Evolutionary conservation across 2,329 filamentous ascomycete genomes (phyloP), one percentile per base, ranked within the genome.

Genomic region (Lithohypha guttulata): DNA sequence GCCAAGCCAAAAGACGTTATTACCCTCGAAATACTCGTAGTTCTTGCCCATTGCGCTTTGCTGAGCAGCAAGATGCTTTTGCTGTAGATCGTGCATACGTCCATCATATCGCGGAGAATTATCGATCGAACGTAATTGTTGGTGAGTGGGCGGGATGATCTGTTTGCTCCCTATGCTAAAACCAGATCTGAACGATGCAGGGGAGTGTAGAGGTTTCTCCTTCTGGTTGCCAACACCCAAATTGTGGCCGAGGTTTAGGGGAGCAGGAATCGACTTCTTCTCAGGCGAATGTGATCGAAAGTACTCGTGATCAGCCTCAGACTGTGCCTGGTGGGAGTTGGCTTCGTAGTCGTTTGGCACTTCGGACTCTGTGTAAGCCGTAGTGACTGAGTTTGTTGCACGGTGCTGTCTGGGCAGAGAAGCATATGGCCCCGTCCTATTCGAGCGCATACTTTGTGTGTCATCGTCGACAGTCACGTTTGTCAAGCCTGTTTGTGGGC

Each of bases 1-100:
- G 22, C 84, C 81, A 43, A 84, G 70, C 58, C 79, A 94, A 56
- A 98, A 98, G 17, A 86, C 68, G 0, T 85, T 94, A 55, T 96
- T 98, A 31, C 91, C 91, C 30, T 84, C 75, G 54, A 95, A 96
- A 59, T 94, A 94, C 57, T 96, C 77, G 60, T 89, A 82, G 52
- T 95, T 94, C 49, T 73, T 79, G 36, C 83, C 78, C 40, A 73
- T 55, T 23, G 68, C 60, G 17, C 58, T 49, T 31, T 31, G 35
- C 19, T 31, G 26, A 11, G 35, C 35, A 15, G 23, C 13, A 11
- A n/a, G 15, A 5, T 31, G 35, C 27, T 39, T 63, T 63, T 4
- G 38, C 46, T 13, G 52, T 46, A 13, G 54, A 41, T 18, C 53
- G 37, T 39, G 50, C 42, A 23, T 55, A 52, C 52, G 75, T 69